These are phyloP conservation scores for Candida broadrunensis DNA, from an alignment of 805 yeast genomes.

Conservation along the genomic window DNA sequence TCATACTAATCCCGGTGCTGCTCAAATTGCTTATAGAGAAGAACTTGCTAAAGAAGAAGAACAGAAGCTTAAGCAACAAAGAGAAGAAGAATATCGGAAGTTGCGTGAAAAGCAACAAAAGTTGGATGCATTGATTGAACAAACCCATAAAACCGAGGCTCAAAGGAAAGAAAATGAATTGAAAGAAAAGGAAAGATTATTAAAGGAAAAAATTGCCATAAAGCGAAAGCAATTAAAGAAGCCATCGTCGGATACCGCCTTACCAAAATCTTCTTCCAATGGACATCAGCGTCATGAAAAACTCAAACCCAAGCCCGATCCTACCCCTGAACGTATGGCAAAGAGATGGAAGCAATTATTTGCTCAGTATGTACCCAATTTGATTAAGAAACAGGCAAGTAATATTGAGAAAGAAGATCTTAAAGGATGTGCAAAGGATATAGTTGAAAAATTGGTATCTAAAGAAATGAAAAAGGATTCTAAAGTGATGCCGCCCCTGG, in stretches of 20 bases:
- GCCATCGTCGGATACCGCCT: neutral
- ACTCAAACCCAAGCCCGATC: neutral
- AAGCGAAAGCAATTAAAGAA: slow-evolving; percentile 2
- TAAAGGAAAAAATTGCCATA: neutral
- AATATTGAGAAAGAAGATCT: slow-evolving; percentile 70
- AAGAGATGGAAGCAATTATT: slow-evolving; percentile 47
- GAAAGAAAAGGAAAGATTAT: slow-evolving; percentile 3
- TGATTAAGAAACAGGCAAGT: slow-evolving; percentile 61
- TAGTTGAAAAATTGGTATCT: slow-evolving; percentile 60
- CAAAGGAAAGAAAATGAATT: slow-evolving; percentile 4
- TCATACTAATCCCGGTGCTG: slow-evolving; percentile 1
- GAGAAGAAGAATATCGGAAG: slow-evolving; percentile 29
- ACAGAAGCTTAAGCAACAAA: slow-evolving; percentile 27
- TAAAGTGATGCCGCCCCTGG: slow-evolving; percentile 45
- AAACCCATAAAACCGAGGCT: slow-evolving; percentile 20
- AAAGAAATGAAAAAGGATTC: slow-evolving; percentile 62
- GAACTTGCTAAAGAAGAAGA: slow-evolving; percentile 31
- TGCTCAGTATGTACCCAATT: slow-evolving; percentile 77
- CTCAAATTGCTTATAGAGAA: slow-evolving; percentile 13
- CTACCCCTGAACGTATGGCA: slow-evolving; percentile 10
- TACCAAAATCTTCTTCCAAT: slow-evolving; percentile 2
- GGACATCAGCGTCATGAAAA: neutral
- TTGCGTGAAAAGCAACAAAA: slow-evolving; percentile 32
- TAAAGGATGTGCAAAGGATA: slow-evolving; percentile 77
- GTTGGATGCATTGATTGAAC: slow-evolving; percentile 33